phyloP scores from a whole-genome alignment of 371 early-diverging fungal species.

The Mortierella sp. region DNA sequence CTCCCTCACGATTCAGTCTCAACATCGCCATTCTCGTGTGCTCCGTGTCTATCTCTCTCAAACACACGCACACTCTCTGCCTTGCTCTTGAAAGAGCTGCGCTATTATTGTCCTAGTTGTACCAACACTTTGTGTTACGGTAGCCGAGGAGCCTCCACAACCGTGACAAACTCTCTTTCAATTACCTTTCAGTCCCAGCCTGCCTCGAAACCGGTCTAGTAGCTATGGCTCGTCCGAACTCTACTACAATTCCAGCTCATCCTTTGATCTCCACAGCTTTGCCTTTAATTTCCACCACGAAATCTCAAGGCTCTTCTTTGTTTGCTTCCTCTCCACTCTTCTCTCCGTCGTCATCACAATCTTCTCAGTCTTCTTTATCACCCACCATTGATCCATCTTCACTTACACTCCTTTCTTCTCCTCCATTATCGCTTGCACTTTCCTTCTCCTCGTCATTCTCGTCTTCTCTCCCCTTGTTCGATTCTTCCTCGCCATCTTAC shows the following conservation, averaged over 20 bases:
- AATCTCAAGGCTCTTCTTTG: conserved; percentile 5
- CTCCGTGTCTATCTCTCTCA: neutral
- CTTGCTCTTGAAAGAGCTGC: conserved; percentile 13
- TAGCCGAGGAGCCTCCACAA: conserved; percentile 7
- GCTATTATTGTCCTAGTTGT: neutral
- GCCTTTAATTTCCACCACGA: conserved; percentile 15
- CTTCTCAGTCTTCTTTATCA: conserved; percentile 13
- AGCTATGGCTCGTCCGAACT: conserved; percentile 12
- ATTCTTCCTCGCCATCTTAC: conserved; percentile 13
- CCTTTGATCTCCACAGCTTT: conserved; percentile 26
- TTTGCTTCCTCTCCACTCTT: conserved; percentile 1
- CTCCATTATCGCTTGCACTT: conserved; percentile 41
- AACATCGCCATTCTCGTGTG: neutral
- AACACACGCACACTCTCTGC: neutral
- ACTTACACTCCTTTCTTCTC: conserved; percentile 30
- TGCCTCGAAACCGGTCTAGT: neutral
- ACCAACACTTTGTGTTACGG: neutral
- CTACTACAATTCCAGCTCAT: conserved; percentile 15
- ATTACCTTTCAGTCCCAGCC: neutral
- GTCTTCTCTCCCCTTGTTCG: conserved; percentile 28
- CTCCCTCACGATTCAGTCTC: conserved; percentile 3
- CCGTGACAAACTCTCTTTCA: neutral
- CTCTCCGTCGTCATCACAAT: conserved; percentile 13
- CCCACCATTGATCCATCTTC: conserved; percentile 13
- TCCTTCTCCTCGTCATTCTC: conserved; percentile 30